These are phyloP conservation scores for Tolypocladium inflatum DNA, from an alignment of 2,329 filamentous ascomycete genomes.

Conservation along the genomic window DNA sequence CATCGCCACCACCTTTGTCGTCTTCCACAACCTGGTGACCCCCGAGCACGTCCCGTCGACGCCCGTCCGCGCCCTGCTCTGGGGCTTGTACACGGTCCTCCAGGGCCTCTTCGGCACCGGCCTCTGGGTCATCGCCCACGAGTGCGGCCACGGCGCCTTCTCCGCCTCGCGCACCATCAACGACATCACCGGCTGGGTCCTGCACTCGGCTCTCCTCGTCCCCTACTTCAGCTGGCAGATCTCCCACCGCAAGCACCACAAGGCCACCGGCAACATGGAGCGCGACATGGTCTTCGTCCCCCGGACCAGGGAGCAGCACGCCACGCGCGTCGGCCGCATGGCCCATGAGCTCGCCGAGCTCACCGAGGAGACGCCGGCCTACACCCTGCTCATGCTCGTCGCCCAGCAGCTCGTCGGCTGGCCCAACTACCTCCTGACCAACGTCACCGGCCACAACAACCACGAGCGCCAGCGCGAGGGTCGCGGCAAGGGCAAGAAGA, in stretches of 20 bases:
- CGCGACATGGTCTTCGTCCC: conserved; percentile 99
- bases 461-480: conserved; percentile 88
- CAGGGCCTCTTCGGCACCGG: conserved; percentile 93
- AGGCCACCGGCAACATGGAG: conserved; percentile 93
- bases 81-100: conserved; percentile 61
- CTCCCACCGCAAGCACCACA: conserved; percentile 98
- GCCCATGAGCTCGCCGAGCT: conserved; percentile 80
- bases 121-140: conserved; percentile 92
- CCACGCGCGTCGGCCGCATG: conserved; percentile 62
- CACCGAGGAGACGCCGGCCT: conserved; percentile 87
- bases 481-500: conserved; percentile 84
- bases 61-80: conserved; percentile 54
- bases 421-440: conserved; percentile 83
- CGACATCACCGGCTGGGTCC: conserved; percentile 84
- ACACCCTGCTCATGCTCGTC: conserved; percentile 64
- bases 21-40: conserved; percentile 85
- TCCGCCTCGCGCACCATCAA: conserved; percentile 86
- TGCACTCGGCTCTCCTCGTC: conserved; percentile 80
- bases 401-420: conserved; percentile 86
- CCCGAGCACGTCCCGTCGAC: conserved; percentile 70
- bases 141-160: conserved; percentile 96
- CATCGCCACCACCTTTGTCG: conserved; percentile 68
- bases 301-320: conserved; percentile 75
- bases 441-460: conserved; percentile 93
- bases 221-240: conserved; percentile 99